Evolutionary conservation across 441 rosid species (phyloP).

Genomic region (Mallotus repandus): DNA sequence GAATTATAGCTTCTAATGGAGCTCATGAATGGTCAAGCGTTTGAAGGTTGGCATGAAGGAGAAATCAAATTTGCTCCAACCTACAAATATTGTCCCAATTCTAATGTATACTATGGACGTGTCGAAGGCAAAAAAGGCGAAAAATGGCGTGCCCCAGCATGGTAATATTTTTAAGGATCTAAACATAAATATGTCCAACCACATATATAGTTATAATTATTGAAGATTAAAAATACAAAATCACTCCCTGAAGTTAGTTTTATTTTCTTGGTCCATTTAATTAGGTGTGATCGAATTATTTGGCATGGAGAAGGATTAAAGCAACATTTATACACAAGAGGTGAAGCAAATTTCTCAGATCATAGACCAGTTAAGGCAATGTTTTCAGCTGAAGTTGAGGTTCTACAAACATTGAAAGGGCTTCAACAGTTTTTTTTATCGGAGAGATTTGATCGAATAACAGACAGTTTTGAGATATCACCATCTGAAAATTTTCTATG

Average conservation of each 20-base stretch:
- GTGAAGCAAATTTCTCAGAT: conserved; percentile 43
- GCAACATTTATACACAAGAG: conserved; percentile 40
- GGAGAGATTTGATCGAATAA: conserved; percentile 47
- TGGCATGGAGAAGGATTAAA: conserved; percentile 43
- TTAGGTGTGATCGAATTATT: conserved; percentile 49
- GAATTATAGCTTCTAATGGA: conserved; percentile 58
- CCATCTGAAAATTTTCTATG: conserved; percentile 33
- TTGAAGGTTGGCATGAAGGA: conserved; percentile 85
- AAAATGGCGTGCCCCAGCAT: conserved; percentile 88
- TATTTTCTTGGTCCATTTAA: not conserved
- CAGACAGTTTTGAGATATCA: conserved; percentile 30
- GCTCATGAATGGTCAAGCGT: conserved; percentile 53
- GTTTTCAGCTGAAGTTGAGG: conserved; percentile 45
- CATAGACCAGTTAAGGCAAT: conserved; percentile 48
- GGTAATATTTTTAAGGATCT: conserved; percentile 34
- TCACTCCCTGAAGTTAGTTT: too few relatives aligned
- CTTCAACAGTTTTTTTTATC: conserved; percentile 51
- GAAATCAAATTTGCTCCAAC: conserved; percentile 76
- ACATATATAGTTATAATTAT: too few relatives aligned
- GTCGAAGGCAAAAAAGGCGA: conserved; percentile 45
- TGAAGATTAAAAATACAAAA: too few relatives aligned
- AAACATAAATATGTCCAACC: too few relatives aligned
- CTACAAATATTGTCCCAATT: conserved; percentile 73
- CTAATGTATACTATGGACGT: conserved; percentile 70
- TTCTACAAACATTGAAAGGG: conserved; percentile 25